These are phyloP conservation scores for Candida odintsovae DNA, from an alignment of 805 yeast genomes.

Conservation along the genomic window DNA sequence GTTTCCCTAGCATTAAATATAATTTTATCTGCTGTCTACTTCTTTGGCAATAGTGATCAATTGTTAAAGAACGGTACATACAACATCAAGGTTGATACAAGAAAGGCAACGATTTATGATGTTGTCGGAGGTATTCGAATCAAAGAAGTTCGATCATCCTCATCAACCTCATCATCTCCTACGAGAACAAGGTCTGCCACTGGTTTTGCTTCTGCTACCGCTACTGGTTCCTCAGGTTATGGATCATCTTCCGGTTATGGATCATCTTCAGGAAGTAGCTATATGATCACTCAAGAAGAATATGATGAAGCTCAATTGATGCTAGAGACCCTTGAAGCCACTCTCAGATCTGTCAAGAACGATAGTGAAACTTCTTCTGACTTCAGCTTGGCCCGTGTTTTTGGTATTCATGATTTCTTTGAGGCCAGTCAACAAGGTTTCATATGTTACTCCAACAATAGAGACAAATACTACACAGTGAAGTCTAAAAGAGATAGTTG, in stretches of 20 bases:
- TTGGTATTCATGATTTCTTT: conserved; percentile 4
- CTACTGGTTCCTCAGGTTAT: neutral
- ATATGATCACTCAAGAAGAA: neutral
- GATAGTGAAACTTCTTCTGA: neutral
- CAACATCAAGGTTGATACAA: conserved; percentile 6
- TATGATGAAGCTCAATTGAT: neutral
- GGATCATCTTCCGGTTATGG: neutral
- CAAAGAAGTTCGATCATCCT: neutral
- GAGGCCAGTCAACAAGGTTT: conserved; percentile 2
- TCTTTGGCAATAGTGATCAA: conserved; percentile 1
- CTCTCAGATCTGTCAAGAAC: neutral
- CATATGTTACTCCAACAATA: conserved; percentile 4
- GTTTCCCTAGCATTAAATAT: neutral
- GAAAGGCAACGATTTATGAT: conserved; percentile 5
- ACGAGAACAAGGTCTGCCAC: neutral
- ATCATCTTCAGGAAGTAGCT: too few relatives aligned
- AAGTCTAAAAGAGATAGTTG: neutral
- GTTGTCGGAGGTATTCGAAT: conserved; percentile 3
- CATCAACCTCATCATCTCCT: neutral
- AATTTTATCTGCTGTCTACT: neutral
- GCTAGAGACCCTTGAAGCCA: neutral
- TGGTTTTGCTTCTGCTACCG: neutral
- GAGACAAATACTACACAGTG: neutral
- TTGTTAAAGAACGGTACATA: conserved; percentile 4
- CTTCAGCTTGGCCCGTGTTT: conserved; percentile 7